These are phyloP conservation scores for Silene coronaria DNA, from an alignment of 179 eudicot genomes.

Conservation along the genomic window DNA sequence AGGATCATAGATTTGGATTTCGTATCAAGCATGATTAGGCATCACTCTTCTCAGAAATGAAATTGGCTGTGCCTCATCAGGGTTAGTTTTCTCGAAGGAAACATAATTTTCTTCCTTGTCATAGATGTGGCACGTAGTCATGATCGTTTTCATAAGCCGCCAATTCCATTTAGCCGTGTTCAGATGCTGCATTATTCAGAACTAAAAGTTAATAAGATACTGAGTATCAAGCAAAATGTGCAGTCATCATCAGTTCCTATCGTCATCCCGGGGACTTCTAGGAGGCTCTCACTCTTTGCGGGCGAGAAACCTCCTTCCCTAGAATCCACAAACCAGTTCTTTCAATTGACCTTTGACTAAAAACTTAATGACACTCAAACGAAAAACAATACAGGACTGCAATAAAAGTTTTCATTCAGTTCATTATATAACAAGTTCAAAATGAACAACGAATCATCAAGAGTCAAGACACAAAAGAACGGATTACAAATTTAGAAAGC, in stretches of 20 bases:
- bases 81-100: constrained; percentile 59
- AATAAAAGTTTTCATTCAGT: not conserved
- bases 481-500: not conserved
- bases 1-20: not conserved
- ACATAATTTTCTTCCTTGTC: constrained; percentile 60
- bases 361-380: no score
- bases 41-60: constrained; percentile 61
- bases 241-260: not conserved
- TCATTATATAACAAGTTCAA: not conserved
- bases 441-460: not conserved
- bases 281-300: not conserved
- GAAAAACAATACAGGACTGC: no score
- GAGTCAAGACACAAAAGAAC: not conserved
- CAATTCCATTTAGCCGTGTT: constrained; percentile 93
- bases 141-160: constrained; percentile 86
- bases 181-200: constrained; percentile 44
- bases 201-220: constrained; percentile 1
- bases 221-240: not conserved
- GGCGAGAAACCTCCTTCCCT: no score
- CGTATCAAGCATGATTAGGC: constrained; percentile 68
- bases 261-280: not conserved
- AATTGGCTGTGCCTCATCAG: constrained; percentile 75
- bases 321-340: no score
- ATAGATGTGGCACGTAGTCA: constrained; percentile 82
- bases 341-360: no score